phyloP scores from a whole-genome alignment of 2,329 filamentous ascomycete species.

The Chaetomium olivaceum region DNA sequence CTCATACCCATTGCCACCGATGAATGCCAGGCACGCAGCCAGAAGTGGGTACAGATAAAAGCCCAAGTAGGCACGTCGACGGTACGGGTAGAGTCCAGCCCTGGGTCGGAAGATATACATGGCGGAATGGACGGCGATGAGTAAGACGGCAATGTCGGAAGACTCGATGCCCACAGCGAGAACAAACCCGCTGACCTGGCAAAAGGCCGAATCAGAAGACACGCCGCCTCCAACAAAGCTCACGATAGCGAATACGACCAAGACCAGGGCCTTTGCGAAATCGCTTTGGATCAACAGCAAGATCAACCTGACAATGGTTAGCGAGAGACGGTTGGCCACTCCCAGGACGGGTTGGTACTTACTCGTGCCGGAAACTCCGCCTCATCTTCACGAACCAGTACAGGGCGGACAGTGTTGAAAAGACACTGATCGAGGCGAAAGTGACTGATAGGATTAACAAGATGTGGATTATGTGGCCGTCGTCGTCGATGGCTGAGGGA shows the following conservation, averaged over 20 bases:
- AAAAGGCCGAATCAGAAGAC: conserved; percentile 55
- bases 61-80: conserved; percentile 57
- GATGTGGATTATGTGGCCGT: conserved; percentile 12
- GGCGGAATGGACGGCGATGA: conserved; percentile 72
- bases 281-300: conserved; percentile 73
- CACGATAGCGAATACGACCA: conserved; percentile 64
- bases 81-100: conserved; percentile 68
- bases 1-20: conserved; percentile 58
- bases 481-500: background rate
- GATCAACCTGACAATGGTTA: conserved; percentile 58
- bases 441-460: conserved; percentile 43
- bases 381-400: conserved; percentile 76
- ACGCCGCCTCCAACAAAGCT: conserved; percentile 56
- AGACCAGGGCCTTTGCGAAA: conserved; percentile 68
- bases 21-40: conserved; percentile 64
- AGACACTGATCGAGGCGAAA: conserved; percentile 54
- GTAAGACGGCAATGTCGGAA: conserved; percentile 69
- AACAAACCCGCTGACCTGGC: conserved; percentile 69
- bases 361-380: conserved; percentile 73
- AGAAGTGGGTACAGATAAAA: conserved; percentile 61
- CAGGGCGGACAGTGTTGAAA: conserved; percentile 56
- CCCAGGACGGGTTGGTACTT: conserved; percentile 37
- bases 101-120: conserved; percentile 67
- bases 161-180: conserved; percentile 67
- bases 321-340: conserved; percentile 9